These are phyloP conservation scores for Theileria parva DNA, from an alignment of 169 alveolate genomes.

Conservation along the genomic window DNA sequence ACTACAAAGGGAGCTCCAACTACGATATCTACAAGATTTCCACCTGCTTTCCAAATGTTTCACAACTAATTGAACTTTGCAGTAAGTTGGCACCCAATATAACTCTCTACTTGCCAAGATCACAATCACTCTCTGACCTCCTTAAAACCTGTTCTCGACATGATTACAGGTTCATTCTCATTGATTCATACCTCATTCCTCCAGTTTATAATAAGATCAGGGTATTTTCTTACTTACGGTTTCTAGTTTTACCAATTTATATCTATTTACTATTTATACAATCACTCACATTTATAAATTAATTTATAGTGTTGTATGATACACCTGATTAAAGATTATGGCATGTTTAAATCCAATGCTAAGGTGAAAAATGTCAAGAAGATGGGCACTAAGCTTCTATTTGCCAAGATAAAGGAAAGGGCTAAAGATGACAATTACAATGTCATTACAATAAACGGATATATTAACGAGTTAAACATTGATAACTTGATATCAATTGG, in stretches of 20 bases:
- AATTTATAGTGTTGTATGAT: neutral
- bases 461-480: neutral
- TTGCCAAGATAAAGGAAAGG: neutral
- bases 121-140: slow-evolving; percentile 49
- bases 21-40: slow-evolving; percentile 11
- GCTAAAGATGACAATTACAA: neutral
- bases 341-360: neutral
- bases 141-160: slow-evolving; percentile 17
- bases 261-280: neutral
- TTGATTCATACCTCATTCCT: slow-evolving; percentile 18
- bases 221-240: slow-evolving; percentile 1
- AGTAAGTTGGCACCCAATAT: slow-evolving; percentile 19
- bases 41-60: slow-evolving; percentile 1
- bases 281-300: neutral
- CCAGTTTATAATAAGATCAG: slow-evolving; percentile 3
- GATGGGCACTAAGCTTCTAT: neutral
- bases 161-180: slow-evolving; percentile 30
- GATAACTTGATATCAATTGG: neutral
- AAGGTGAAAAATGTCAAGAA: neutral
- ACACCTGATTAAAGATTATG: neutral
- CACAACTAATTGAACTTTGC: slow-evolving; percentile 1
- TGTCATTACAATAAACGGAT: neutral
- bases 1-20: slow-evolving; percentile 30
- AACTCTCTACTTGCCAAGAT: slow-evolving; percentile 46
- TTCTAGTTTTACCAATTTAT: neutral